These are phyloP conservation scores for Amanita molliuscula DNA, from an alignment of 768 basidiomycete genomes.

Conservation along the genomic window DNA sequence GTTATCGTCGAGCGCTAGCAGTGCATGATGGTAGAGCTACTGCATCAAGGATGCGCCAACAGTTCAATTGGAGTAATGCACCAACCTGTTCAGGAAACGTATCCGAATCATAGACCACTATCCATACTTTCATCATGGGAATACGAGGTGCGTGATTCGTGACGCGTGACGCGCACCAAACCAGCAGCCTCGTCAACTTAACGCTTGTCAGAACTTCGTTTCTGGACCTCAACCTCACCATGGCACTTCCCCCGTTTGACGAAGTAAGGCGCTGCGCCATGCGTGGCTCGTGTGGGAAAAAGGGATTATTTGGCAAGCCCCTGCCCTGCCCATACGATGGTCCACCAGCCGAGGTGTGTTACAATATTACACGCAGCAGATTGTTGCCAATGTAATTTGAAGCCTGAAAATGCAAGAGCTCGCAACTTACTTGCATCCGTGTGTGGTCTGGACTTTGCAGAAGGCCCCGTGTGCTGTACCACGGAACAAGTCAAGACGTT, in stretches of 20 bases:
- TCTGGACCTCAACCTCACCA: slow-evolving; percentile 1
- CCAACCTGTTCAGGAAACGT: slow-evolving; percentile 32
- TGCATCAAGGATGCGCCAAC: slow-evolving; percentile 1
- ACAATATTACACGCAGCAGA: slow-evolving; percentile 1
- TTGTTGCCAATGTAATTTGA: slow-evolving; percentile 8
- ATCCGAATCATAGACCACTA: slow-evolving; percentile 30
- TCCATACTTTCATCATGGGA: slow-evolving; percentile 30
- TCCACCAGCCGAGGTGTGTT: slow-evolving; percentile 59
- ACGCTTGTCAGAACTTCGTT: not conserved
- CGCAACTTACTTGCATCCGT: slow-evolving; percentile 51
- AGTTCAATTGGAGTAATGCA: slow-evolving; percentile 2
- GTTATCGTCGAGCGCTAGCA: slow-evolving; percentile 46
- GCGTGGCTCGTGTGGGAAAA: slow-evolving; percentile 77
- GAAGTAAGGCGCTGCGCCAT: slow-evolving; percentile 49
- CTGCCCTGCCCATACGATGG: slow-evolving; percentile 91
- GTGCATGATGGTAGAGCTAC: slow-evolving; percentile 55
- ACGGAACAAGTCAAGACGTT: slow-evolving; percentile 71
- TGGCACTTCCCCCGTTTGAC: not conserved
- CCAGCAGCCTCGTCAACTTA: not conserved
- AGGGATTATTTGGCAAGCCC: slow-evolving; percentile 61
- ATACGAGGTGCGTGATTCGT: not conserved
- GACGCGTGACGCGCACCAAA: not conserved
- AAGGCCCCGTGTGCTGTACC: slow-evolving; percentile 77
- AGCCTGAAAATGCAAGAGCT: slow-evolving; percentile 44
- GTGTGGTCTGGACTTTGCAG: slow-evolving; percentile 67